Conservation (phyloP, 257 asterid species). For the Penstemon barbatus region DNA sequence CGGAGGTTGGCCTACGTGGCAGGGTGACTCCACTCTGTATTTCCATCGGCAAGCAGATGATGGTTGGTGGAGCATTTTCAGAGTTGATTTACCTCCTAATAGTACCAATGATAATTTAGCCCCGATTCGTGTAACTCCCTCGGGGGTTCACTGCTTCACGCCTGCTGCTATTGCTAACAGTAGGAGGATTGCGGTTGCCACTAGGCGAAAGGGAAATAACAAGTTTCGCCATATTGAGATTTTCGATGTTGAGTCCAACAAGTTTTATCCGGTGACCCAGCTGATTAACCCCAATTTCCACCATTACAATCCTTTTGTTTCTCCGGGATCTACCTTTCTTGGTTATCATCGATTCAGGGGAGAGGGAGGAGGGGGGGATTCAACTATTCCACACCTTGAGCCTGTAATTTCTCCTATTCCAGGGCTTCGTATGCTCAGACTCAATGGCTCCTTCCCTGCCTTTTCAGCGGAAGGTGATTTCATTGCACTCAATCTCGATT, state of each 20-base stretch:
- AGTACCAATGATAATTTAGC: not conserved
- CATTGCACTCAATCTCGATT: constrained; percentile 55
- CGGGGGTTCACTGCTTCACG: constrained; percentile 80
- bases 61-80: constrained; percentile 92
- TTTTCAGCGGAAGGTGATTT: constrained; percentile 66
- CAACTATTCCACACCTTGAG: constrained; percentile 55
- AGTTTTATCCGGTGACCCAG: constrained; percentile 61
- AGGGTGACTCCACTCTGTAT: constrained; percentile 58
- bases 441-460: constrained; percentile 69
- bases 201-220: constrained; percentile 61
- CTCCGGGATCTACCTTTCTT: constrained; percentile 41
- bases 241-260: constrained; percentile 42
- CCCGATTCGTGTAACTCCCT: constrained; percentile 67
- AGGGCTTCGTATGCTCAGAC: constrained; percentile 54
- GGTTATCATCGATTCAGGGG: constrained; percentile 80
- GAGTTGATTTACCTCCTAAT: constrained; percentile 45
- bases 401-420: constrained; percentile 45
- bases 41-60: constrained; percentile 76
- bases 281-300: constrained; percentile 55
- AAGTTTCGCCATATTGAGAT: constrained; percentile 68
- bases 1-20: constrained; percentile 89
- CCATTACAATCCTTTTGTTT: constrained; percentile 82
- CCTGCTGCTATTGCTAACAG: constrained; percentile 48
- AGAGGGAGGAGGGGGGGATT: constrained; percentile 40
- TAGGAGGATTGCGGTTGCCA: constrained; percentile 53